Conservation (phyloP, 140 eudicot genomes). For the Erigeron philadelphicus region DNA sequence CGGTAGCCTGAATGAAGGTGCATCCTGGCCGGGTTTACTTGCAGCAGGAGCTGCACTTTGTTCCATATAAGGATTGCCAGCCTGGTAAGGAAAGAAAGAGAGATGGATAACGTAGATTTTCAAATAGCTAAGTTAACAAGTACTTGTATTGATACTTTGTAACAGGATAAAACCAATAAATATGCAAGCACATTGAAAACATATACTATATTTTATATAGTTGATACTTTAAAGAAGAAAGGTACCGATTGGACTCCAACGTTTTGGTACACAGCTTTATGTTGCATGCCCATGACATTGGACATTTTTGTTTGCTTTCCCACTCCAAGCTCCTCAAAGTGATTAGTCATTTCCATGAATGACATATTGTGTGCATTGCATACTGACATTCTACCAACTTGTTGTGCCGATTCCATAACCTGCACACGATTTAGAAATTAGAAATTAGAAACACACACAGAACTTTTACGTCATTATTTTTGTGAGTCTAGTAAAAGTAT, state of each 20-base stretch:
- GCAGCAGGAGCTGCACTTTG: slow-evolving; percentile 21
- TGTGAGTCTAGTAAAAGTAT: neutral
- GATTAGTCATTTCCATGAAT: slow-evolving; percentile 66
- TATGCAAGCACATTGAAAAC: neutral
- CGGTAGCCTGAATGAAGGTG: slow-evolving; percentile 49
- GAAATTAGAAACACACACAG: neutral
- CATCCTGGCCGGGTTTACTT: slow-evolving; percentile 19
- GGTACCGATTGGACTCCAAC: slow-evolving; percentile 31
- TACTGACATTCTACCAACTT: slow-evolving; percentile 70
- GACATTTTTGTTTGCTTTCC: slow-evolving; percentile 75
- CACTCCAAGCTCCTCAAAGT: slow-evolving; percentile 50
- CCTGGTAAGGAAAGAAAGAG: slow-evolving; percentile 10
- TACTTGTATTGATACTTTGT: neutral
- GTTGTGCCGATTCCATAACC: slow-evolving; percentile 85
- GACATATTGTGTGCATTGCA: slow-evolving; percentile 59
- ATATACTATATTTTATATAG: neutral
- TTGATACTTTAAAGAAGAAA: slow-evolving; percentile 9
- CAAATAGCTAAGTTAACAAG: neutral
- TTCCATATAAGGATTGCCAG: slow-evolving; percentile 12
- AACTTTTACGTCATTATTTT: neutral
- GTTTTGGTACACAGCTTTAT: slow-evolving; percentile 26
- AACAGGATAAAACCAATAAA: neutral
- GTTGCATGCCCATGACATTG: slow-evolving; percentile 45
- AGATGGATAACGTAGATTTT: no score
- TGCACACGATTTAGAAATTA: slow-evolving; percentile 30